Percentiles rank a stretch among this genome's conserved stretches.
These are phyloP conservation scores for Dittrichia graveolens DNA, from an alignment of 129 eudicot genomes.

Conservation along the genomic window DNA sequence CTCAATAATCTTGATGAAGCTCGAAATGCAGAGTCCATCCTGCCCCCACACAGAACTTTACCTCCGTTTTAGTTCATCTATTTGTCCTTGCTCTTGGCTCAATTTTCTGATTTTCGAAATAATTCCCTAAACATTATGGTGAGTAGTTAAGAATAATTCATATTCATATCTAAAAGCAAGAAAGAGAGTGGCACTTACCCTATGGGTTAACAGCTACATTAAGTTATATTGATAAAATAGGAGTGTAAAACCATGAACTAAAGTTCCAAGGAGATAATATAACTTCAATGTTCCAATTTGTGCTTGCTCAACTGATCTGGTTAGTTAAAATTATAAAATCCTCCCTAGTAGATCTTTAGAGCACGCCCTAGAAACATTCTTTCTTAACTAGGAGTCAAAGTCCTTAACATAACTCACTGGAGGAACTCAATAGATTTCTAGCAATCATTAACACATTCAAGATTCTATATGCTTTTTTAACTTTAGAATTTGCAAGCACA, in stretches of 20 bases:
- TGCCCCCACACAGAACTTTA: too few relatives aligned
- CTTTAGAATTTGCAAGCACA: background rate
- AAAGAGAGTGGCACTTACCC: slow-evolving; percentile 3
- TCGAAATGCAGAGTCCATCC: too few relatives aligned
- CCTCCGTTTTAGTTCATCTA: too few relatives aligned
- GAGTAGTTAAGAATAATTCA: background rate
- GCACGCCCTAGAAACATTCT: background rate
- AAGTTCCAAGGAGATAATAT: background rate
- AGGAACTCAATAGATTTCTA: background rate
- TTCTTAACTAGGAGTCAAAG: background rate
- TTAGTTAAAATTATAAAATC: background rate
- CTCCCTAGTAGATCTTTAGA: background rate
- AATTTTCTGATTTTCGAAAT: background rate
- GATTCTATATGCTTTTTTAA: background rate
- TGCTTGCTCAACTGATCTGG: background rate
- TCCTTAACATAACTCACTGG: slow-evolving; percentile 2
- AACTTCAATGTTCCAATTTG: background rate
- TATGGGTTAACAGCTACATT: background rate
- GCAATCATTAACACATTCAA: slow-evolving; percentile 1
- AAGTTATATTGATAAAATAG: background rate
- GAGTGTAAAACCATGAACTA: background rate
- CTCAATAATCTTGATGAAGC: too few relatives aligned
- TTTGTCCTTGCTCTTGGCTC: too few relatives aligned
- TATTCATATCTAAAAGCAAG: background rate
- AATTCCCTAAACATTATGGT: background rate